phyloP scores from a whole-genome alignment of 768 basidiomycete genomes.

The Mycena amicta region DNA sequence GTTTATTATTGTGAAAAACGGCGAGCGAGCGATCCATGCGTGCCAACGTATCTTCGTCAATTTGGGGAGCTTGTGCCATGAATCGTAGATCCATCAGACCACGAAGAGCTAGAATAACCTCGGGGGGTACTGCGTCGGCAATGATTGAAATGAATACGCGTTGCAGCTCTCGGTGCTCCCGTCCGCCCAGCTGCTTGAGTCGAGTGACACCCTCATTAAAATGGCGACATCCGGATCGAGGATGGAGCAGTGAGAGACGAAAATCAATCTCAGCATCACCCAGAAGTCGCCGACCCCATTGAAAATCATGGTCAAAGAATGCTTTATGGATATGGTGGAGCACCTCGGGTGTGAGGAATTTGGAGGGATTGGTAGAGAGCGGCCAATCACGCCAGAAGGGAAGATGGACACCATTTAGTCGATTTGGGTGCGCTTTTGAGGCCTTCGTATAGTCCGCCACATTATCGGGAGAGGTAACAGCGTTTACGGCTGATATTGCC shows the following conservation, averaged over 20 bases:
- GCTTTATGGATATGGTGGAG: constrained; percentile 32
- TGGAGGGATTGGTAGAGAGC: constrained; percentile 17
- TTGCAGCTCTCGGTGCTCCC: constrained; percentile 30
- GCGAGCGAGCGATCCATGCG: constrained; percentile 16
- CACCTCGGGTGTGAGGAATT: constrained; percentile 28
- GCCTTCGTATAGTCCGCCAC: constrained; percentile 26
- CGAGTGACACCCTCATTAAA: constrained; percentile 30
- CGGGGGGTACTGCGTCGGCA: neutral
- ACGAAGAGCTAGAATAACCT: neutral
- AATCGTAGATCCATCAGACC: neutral
- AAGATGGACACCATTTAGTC: constrained; percentile 34
- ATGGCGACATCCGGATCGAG: constrained; percentile 25
- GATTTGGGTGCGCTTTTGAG: constrained; percentile 17
- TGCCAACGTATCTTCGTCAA: neutral
- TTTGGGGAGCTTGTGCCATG: neutral
- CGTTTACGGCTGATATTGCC: constrained; percentile 16
- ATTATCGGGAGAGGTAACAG: constrained; percentile 25
- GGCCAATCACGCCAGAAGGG: constrained; percentile 29
- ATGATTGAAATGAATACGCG: constrained; percentile 20
- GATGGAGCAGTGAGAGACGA: constrained; percentile 28
- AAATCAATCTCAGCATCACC: constrained; percentile 28
- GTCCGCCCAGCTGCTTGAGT: constrained; percentile 30
- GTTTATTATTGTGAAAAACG: constrained; percentile 31
- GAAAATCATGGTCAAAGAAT: constrained; percentile 27
- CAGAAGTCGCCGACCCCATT: constrained; percentile 27